Evolutionary conservation across 352 stramenopile genomes (phyloP).

Genomic region (Vaucheria bursata): DNA sequence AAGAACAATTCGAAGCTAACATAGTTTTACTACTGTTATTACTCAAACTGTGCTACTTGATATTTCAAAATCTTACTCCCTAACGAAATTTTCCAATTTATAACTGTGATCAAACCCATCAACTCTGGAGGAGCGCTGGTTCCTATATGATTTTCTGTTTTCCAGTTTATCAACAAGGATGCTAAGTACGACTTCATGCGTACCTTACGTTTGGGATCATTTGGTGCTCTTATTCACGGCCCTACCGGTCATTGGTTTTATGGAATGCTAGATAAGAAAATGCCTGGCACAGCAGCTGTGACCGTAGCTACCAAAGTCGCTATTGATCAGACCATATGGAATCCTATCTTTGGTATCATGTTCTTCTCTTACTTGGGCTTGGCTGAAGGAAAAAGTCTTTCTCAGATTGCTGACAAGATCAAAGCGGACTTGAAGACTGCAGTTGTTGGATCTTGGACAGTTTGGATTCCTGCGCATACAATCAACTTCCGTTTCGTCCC

Average conservation of each 20-base stretch:
- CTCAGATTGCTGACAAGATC: constrained; percentile 53
- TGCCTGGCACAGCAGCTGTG: constrained; percentile 61
- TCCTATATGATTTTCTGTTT: too few relatives aligned
- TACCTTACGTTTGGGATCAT: constrained; percentile 59
- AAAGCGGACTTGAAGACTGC: constrained; percentile 65
- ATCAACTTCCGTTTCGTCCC: constrained; percentile 74
- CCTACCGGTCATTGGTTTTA: constrained; percentile 71
- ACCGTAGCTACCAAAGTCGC: constrained; percentile 61
- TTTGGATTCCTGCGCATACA: constrained; percentile 67
- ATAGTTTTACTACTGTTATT: too few relatives aligned
- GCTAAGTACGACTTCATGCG: constrained; percentile 66
- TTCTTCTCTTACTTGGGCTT: constrained; percentile 75
- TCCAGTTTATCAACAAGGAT: constrained; percentile 46
- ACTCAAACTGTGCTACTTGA: too few relatives aligned
- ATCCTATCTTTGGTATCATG: constrained; percentile 69
- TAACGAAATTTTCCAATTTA: too few relatives aligned
- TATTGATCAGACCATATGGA: constrained; percentile 59
- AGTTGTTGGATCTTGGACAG: constrained; percentile 70
- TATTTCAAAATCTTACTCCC: too few relatives aligned
- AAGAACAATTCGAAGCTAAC: too few relatives aligned
- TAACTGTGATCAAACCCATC: too few relatives aligned
- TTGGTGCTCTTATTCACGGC: constrained; percentile 67
- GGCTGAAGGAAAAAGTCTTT: constrained; percentile 45
- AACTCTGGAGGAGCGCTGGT: too few relatives aligned
- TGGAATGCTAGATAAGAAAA: constrained; percentile 63